Conservation (phyloP, 2,329 filamentous ascomycete species). For the Elsinoe perseae region DNA sequence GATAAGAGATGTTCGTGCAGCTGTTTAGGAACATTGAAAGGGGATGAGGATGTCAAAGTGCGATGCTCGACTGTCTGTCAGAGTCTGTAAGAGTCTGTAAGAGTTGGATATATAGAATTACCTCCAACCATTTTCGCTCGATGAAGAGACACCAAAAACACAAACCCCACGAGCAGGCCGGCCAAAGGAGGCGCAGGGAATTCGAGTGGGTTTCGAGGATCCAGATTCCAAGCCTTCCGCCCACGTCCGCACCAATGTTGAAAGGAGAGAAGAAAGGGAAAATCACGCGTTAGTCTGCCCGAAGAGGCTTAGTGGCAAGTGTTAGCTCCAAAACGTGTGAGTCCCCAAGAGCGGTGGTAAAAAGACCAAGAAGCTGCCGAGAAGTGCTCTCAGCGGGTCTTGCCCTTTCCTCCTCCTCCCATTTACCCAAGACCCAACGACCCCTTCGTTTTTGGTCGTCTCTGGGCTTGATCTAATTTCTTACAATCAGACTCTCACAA, state of each 20-base stretch:
- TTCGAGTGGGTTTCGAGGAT: background rate
- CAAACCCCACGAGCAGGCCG: too few species aligned
- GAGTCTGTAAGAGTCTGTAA: background rate
- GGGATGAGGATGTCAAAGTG: background rate
- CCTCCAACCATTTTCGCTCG: background rate
- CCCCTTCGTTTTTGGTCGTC: background rate
- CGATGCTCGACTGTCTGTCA: background rate
- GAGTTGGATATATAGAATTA: background rate
- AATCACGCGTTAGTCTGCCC: background rate
- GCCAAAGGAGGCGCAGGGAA: background rate
- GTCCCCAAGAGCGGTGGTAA: background rate
- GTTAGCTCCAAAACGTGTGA: background rate
- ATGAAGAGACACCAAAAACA: background rate
- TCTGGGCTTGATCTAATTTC: background rate
- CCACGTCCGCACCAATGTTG: slow-evolving; percentile 1
- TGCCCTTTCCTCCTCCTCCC: background rate
- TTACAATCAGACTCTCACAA: background rate
- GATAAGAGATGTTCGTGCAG: too few species aligned
- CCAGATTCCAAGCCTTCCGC: slow-evolving; percentile 10
- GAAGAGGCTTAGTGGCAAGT: background rate
- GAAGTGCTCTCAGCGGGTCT: background rate
- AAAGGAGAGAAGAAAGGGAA: background rate
- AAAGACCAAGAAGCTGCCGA: background rate
- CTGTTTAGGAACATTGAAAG: too few species aligned
- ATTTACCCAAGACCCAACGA: background rate